Base-by-base conservation (phyloP, 768 basidiomycete genomes). In the Leccinum pellstonianum region DNA sequence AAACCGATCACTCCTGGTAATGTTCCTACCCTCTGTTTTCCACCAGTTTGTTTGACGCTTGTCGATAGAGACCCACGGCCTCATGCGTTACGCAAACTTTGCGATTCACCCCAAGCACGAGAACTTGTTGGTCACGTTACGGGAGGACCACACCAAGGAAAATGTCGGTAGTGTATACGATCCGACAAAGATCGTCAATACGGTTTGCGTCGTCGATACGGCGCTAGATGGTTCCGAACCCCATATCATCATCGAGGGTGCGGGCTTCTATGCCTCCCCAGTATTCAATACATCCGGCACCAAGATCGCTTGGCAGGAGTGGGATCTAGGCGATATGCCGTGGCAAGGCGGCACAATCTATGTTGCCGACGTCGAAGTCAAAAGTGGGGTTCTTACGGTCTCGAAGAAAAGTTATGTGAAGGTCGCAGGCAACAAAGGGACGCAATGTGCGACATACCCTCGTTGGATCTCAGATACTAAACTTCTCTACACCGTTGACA, bases 241-340 rank as follows among this genome's bases (percentile, higher is more conserved):
- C 1, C 68, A 86, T 3, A 62, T 77, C 5, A 66, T 90, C 31
- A 69, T 74, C 3, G 69, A 75, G 0, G 86, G 85, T 8, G 81
- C 83, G 1, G 89, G 87, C 64, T 92, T 91, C 72, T 92, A 91
- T 67, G 78, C 80, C 55, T 65, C 76, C 3, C 83, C 87, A 0
- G 73, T 68, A 31, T 82, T 87, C 71, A 83, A 82, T 19, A 79
- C 83, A 0, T 79, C 84, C 55, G 88, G 87, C 0, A 74, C 63
- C 33, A 77, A 75, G 56, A 64, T 90, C 5, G 79, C 77, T 0
- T 91, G 85, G 84, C 75, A 83, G 51, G 76, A 85, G 59, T 90
- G 88, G 88, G 74, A 67, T 57, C 83, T 85, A 38, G 85, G 85
- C 0, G 77, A 84, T 63, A 85, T 86, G 85, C 83, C 88, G 3